Base-by-base conservation (phyloP, 208 protist genomes). In the Leishmania guyanensis region DNA sequence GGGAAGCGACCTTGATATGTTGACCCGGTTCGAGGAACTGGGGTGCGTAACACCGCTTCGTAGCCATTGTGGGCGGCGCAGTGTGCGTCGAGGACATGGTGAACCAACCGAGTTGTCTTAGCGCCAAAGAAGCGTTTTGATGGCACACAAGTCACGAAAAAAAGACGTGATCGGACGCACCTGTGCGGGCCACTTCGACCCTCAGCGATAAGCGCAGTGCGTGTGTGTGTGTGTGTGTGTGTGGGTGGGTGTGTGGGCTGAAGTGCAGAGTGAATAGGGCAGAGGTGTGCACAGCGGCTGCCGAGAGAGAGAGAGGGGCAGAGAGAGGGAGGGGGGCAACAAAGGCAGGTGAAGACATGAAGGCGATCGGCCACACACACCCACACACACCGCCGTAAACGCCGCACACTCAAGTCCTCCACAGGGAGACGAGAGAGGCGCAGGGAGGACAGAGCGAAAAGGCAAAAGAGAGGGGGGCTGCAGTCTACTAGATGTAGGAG, bases 1-100 rank as follows among this genome's bases (percentile, higher is more conserved):
- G 78, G 46, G 84, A 87, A 10, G 79, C 79, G 0, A 87, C 76
- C 62, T 87, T 87, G 22, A 87, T 60, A 65, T 80, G 79, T 53
- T 87, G 66, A 33, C 75, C 83, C 29, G 83, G 78, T 10, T 75
- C 78, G 39, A 82, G 83, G 74, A 68, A 80, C 75, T 80, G 83
- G 12, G 66, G 78, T 71, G 58, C 73, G 36, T n/a, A 36, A 36
- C 68, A 53, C 12, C 69, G 84, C 56, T 77, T 73, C 29, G 84
- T 79, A 48, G 77, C 33, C 50, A 78, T 75, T 9, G 79, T 62
- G 51, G 43, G 77, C 20, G 82, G 71, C 36, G 82, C 29, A 17
- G 60, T 29, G 20, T 71, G 79, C 3, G 62, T 39, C 29, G 77
- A 58, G 48, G 70, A 75, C 70, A 75, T 56, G 12, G 26, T 56